Conservation (phyloP, 139 green algal genomes). For the Coelastrella sp. region DNA sequence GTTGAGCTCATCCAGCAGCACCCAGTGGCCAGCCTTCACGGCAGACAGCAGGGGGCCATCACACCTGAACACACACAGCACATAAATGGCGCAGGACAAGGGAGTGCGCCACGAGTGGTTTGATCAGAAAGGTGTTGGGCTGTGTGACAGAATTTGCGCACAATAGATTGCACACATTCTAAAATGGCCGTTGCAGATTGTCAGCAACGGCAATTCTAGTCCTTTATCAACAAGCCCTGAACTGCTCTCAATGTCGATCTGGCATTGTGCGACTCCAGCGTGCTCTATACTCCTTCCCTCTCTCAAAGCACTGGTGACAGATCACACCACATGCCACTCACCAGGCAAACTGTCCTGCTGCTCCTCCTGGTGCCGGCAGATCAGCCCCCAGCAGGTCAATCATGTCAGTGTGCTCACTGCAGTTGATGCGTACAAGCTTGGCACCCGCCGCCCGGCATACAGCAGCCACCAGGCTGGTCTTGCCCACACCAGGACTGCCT, state of each 20-base stretch:
- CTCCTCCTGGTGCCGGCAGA: slow-evolving; percentile 87
- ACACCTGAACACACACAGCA: slow-evolving; percentile 44
- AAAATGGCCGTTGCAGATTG: too few relatives aligned
- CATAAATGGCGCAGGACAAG: background rate
- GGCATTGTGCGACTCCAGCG: too few relatives aligned
- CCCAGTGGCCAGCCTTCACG: slow-evolving; percentile 90
- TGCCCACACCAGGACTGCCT: slow-evolving; percentile 96
- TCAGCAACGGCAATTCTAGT: too few relatives aligned
- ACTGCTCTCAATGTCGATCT: too few relatives aligned
- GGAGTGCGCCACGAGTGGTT: background rate
- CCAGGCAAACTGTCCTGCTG: slow-evolving; percentile 93
- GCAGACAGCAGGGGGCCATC: slow-evolving; percentile 95
- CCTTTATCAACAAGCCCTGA: too few relatives aligned
- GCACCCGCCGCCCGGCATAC: slow-evolving; percentile 78
- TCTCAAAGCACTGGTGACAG: background rate
- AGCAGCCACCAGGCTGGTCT: slow-evolving; percentile 93
- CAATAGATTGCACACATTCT: too few relatives aligned
- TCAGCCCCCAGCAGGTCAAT: slow-evolving; percentile 98
- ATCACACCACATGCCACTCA: slow-evolving; percentile 16
- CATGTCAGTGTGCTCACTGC: slow-evolving; percentile 99
- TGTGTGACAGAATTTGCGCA: too few relatives aligned
- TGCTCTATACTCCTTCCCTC: too few relatives aligned
- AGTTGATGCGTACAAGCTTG: slow-evolving; percentile 94
- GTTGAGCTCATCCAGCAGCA: slow-evolving; percentile 99
- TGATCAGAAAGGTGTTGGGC: too few relatives aligned